Conservation (phyloP, 257 asterid genomes). For the Ilex asprella region DNA sequence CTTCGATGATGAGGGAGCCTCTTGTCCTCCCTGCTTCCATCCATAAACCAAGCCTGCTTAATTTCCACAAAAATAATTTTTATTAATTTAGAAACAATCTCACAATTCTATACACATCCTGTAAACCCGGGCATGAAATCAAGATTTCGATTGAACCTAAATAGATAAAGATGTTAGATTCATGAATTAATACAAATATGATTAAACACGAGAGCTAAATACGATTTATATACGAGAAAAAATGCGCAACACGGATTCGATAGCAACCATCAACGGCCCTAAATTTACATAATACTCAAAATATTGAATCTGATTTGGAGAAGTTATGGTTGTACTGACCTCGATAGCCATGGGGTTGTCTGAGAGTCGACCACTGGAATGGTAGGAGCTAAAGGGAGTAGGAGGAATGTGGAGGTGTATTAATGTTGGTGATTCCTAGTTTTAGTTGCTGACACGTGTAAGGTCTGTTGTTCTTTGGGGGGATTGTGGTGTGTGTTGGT, state of each 20-base stretch:
- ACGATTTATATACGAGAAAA: too few species aligned
- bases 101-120: too few species aligned
- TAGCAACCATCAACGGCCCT: too few species aligned
- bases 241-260: too few species aligned
- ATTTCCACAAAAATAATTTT: neutral
- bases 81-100: too few species aligned
- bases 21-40: conserved; percentile 64
- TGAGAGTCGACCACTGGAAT: neutral
- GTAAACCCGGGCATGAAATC: too few species aligned
- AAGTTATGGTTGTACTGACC: conserved; percentile 22
- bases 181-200: too few species aligned
- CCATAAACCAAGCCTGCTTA: conserved; percentile 74
- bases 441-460: conserved; percentile 21
- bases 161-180: too few species aligned
- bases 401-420: neutral
- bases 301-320: neutral
- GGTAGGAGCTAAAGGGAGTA: neutral
- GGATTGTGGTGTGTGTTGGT: conserved; percentile 31
- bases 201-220: too few species aligned
- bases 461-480: conserved; percentile 10
- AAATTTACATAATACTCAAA: too few species aligned
- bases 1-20: conserved; percentile 55
- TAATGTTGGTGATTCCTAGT: conserved; percentile 4
- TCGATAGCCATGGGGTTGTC: conserved; percentile 45
- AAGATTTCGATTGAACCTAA: too few species aligned